Percentiles rank a stretch among this genome's conserved stretches.
Conservation (phyloP, 805 yeast genomes). For the Saccharomycopsis oosterbeekiorum region DNA sequence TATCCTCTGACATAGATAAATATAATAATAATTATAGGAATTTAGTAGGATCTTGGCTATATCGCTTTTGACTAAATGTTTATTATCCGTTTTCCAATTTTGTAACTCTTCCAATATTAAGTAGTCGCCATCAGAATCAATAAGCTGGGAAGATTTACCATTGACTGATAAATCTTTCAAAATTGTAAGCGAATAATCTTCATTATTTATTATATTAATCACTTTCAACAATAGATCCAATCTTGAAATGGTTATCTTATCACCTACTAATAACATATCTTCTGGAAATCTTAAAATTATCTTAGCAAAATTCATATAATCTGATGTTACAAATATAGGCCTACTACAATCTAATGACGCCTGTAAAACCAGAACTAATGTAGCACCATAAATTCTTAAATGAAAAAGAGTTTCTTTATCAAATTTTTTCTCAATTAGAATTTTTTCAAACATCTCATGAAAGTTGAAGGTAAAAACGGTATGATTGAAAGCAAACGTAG, state of each 20-base stretch:
- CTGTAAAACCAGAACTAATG: conserved; percentile 43
- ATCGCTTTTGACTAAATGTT: conserved; percentile 36
- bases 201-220: conserved; percentile 22
- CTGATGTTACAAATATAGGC: conserved; percentile 32
- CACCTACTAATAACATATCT: conserved; percentile 30
- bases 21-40: conserved; percentile 39
- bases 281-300: conserved; percentile 39
- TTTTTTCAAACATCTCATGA: conserved; percentile 31
- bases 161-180: conserved; percentile 25
- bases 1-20: conserved; percentile 32
- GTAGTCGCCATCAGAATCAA: conserved; percentile 9
- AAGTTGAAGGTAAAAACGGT: conserved; percentile 38
- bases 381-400: conserved; percentile 42
- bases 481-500: conserved; percentile 43
- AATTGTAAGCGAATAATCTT: conserved; percentile 20
- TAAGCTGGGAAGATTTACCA: conserved; percentile 23
- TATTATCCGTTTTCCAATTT: conserved; percentile 40
- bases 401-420: conserved; percentile 39
- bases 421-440: conserved; percentile 23
- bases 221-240: conserved; percentile 30
- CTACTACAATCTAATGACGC: conserved; percentile 41
- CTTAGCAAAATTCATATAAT: conserved; percentile 33
- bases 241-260: conserved; percentile 43
- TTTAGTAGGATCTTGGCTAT: conserved; percentile 38
- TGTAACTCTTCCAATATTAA: conserved; percentile 28